Conservation (phyloP, 768 basidiomycete genomes). For the Gloeostereum incarnatum region DNA sequence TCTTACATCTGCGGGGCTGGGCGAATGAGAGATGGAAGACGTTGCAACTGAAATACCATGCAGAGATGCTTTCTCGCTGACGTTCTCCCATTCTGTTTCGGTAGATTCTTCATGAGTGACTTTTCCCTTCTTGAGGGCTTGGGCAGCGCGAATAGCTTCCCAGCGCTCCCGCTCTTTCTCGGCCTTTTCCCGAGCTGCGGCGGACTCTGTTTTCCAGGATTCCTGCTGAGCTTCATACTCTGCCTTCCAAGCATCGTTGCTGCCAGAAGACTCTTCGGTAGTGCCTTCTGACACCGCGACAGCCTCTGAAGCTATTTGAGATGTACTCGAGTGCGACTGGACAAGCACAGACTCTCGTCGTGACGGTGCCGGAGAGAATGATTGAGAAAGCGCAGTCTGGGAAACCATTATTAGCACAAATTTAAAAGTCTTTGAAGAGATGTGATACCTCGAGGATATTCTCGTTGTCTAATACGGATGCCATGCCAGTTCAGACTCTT, state of each 20-base stretch:
- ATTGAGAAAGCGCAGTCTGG: conserved; percentile 17
- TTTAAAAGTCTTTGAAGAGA: background rate
- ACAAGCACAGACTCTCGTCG: conserved; percentile 15
- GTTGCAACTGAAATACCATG: conserved; percentile 6
- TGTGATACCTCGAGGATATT: conserved; percentile 15
- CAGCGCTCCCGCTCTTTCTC: conserved; percentile 65
- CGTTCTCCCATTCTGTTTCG: conserved; percentile 2
- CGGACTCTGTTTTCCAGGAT: conserved; percentile 65
- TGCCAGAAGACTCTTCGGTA: conserved; percentile 10
- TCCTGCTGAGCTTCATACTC: conserved; percentile 63
- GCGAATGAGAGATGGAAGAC: conserved; percentile 14
- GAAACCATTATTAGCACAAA: background rate
- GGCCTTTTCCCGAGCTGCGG: conserved; percentile 64
- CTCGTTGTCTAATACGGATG: background rate
- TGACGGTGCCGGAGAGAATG: conserved; percentile 21
- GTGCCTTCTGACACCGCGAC: conserved; percentile 7
- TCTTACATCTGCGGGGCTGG: conserved; percentile 28
- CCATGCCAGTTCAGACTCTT: background rate
- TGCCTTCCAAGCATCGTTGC: conserved; percentile 48
- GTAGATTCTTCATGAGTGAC: conserved; percentile 8
- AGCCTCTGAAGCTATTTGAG: conserved; percentile 1
- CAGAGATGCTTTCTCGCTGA: too few species aligned
- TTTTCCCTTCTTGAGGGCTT: conserved; percentile 28
- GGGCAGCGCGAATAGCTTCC: conserved; percentile 55
- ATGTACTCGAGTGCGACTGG: background rate